These are phyloP conservation scores for Dentipellis sp. DNA, from an alignment of 768 basidiomycete species.

Conservation along the genomic window DNA sequence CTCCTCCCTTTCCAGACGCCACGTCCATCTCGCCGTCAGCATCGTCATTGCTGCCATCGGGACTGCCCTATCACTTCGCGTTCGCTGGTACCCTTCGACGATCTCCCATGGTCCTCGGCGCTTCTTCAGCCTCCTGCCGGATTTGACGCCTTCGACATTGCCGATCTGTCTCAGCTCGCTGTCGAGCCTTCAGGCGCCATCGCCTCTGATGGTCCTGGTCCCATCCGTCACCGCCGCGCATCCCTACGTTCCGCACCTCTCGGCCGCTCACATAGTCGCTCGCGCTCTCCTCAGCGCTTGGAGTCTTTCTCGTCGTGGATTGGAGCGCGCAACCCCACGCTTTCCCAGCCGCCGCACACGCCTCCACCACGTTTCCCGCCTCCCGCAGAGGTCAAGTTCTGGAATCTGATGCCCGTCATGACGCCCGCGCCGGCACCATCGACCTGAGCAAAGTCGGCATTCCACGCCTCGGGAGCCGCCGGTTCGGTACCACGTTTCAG, in stretches of 20 bases:
- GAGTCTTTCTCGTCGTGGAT: slow-evolving; percentile 1
- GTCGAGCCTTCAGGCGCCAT: slow-evolving; percentile 4
- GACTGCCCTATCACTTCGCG: slow-evolving; percentile 2
- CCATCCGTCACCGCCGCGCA: slow-evolving; percentile 13
- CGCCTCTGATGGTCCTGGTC: slow-evolving; percentile 4
- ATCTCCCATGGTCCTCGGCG: slow-evolving; percentile 15
- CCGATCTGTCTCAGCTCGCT: slow-evolving; percentile 14
- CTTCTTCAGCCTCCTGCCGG: slow-evolving; percentile 9
- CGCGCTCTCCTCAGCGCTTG: not conserved
- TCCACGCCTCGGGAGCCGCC: too few species aligned
- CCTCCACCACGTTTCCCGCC: slow-evolving; percentile 14
- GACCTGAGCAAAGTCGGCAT: too few species aligned
- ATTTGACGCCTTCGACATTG: slow-evolving; percentile 9
- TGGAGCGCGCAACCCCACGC: not conserved
- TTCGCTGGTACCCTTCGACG: slow-evolving; percentile 11
- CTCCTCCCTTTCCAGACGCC: slow-evolving; percentile 4
- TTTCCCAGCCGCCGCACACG: not conserved
- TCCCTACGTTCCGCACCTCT: slow-evolving; percentile 2
- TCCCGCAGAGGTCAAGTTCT: slow-evolving; percentile 10
- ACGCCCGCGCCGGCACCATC: slow-evolving; percentile 5
- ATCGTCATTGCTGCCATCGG: slow-evolving; percentile 9
- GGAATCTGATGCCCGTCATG: slow-evolving; percentile 14
- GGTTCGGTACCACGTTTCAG: too few species aligned
- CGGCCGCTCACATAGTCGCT: slow-evolving; percentile 4
- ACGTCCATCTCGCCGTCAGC: slow-evolving; percentile 12